A percentile compares a stretch with the other conserved stretches of the same genome.
Evolutionary conservation across 2,329 filamentous ascomycete species (phyloP).

Genomic region (Aureobasidium zeae): DNA sequence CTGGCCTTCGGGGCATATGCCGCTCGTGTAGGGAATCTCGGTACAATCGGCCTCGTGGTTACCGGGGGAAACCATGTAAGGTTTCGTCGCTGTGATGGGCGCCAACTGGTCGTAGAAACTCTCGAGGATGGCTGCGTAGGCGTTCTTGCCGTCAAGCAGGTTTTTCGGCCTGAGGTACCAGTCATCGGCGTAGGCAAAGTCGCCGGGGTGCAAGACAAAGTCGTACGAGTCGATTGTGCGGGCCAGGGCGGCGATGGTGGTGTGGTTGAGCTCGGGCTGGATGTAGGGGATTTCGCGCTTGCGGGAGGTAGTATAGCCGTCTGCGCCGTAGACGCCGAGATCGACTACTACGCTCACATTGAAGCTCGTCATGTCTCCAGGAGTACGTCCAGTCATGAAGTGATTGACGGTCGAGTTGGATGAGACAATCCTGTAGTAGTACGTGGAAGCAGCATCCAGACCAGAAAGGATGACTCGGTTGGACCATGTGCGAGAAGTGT

Average conservation of each 20-base stretch:
- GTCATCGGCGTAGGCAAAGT: slow-evolving; percentile 52
- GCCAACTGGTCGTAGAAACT: slow-evolving; percentile 49
- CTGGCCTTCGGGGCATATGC: slow-evolving; percentile 44
- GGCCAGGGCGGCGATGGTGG: slow-evolving; percentile 48
- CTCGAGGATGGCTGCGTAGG: slow-evolving; percentile 49
- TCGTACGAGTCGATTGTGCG: slow-evolving; percentile 47
- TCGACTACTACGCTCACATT: slow-evolving; percentile 46
- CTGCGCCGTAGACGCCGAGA: slow-evolving; percentile 45
- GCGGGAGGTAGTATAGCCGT: slow-evolving; percentile 36
- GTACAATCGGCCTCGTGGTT: slow-evolving; percentile 44
- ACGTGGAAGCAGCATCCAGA: slow-evolving; percentile 45
- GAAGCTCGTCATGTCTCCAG: slow-evolving; percentile 49
- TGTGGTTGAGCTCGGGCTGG: slow-evolving; percentile 47
- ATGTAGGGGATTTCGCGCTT: slow-evolving; percentile 45
- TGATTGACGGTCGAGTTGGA: slow-evolving; percentile 46
- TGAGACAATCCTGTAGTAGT: slow-evolving; percentile 52
- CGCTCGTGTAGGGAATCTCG: slow-evolving; percentile 31
- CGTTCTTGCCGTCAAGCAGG: slow-evolving; percentile 39
- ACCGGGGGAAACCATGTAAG: slow-evolving; percentile 49
- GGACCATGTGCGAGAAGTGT: slow-evolving; percentile 46
- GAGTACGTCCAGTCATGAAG: slow-evolving; percentile 45
- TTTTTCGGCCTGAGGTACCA: slow-evolving; percentile 42
- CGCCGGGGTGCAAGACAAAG: slow-evolving; percentile 45
- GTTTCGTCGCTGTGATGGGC: slow-evolving; percentile 45
- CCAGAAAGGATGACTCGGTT: slow-evolving; percentile 41